Percentiles rank a stretch among this genome's conserved stretches.
phyloP scores from a whole-genome alignment of 2,329 filamentous ascomycete genomes.

The Apiospora pterosperma region DNA sequence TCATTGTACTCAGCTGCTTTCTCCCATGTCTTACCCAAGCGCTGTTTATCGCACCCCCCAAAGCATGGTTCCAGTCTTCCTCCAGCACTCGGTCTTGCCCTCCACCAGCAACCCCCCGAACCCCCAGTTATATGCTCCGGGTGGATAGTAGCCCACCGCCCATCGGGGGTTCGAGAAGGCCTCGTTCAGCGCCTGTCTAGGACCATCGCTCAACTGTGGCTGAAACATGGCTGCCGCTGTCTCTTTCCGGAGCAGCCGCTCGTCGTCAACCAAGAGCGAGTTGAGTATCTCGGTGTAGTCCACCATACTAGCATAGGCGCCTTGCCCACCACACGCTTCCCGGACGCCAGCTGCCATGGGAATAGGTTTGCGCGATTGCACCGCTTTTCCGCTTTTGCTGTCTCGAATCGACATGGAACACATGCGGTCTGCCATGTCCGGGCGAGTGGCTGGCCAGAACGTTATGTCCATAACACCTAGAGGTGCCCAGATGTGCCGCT shows the following conservation, averaged over 20 bases:
- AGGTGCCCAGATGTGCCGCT: constrained; percentile 17
- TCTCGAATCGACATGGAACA: constrained; percentile 16
- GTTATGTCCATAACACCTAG: constrained; percentile 15
- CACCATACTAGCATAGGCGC: constrained; percentile 28
- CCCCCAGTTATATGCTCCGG: constrained; percentile 36
- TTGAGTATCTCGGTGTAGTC: constrained; percentile 43
- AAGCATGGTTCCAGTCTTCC: constrained; percentile 34
- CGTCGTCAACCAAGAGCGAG: constrained; percentile 46
- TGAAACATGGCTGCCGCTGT: constrained; percentile 43
- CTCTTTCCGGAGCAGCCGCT: constrained; percentile 37
- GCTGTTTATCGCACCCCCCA: constrained; percentile 46
- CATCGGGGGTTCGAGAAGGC: constrained; percentile 22
- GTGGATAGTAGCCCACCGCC: constrained; percentile 24
- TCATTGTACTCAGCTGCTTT: neutral
- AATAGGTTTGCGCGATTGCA: constrained; percentile 14
- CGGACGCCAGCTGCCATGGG: constrained; percentile 14
- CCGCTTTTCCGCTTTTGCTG: constrained; percentile 3
- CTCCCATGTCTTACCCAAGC: constrained; percentile 35
- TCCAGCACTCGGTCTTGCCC: constrained; percentile 30
- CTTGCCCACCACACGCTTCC: constrained; percentile 31
- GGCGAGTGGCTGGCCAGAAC: constrained; percentile 14
- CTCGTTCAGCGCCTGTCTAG: constrained; percentile 19
- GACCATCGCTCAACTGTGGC: constrained; percentile 36
- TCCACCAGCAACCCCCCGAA: constrained; percentile 39
- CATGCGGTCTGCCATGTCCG: constrained; percentile 13